These are phyloP conservation scores for Phialophora expanda DNA, from an alignment of 2,329 filamentous ascomycete genomes.

Conservation along the genomic window DNA sequence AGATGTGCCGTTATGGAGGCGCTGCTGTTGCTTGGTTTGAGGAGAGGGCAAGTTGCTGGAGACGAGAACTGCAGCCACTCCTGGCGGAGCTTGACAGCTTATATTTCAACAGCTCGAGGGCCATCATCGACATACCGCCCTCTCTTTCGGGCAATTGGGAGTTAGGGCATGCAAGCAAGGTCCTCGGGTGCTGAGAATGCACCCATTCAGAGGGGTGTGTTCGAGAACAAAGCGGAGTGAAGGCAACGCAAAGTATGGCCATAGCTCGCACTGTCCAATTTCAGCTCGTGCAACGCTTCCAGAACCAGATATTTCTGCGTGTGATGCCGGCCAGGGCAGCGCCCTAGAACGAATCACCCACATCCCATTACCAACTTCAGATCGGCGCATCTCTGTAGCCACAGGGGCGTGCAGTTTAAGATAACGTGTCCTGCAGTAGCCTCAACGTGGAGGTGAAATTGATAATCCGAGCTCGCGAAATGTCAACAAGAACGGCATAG, in stretches of 20 bases:
- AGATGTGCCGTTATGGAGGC: background rate
- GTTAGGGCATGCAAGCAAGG: constrained; percentile 9
- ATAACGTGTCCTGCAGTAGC: background rate
- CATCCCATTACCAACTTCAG: constrained; percentile 9
- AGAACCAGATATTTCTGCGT: constrained; percentile 14
- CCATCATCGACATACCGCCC: background rate
- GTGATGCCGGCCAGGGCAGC: background rate
- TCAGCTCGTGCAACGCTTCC: constrained; percentile 32
- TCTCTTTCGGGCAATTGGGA: background rate
- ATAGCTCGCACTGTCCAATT: constrained; percentile 14
- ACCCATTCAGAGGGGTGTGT: background rate
- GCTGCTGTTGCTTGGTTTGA: background rate
- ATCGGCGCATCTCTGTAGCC: background rate
- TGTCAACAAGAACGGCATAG: constrained; percentile 19
- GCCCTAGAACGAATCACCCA: background rate
- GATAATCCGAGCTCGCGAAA: constrained; percentile 23
- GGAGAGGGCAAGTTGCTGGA: background rate
- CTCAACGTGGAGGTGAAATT: background rate
- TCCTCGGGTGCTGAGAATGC: background rate
- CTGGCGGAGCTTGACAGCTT: background rate
- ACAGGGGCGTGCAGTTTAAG: background rate
- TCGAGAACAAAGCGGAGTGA: background rate
- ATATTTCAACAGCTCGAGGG: constrained; percentile 2
- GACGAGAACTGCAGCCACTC: constrained; percentile 5
- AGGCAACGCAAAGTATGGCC: background rate